These are phyloP conservation scores for Xanthoparmelia taractica DNA, from an alignment of 495 filamentous ascomycete genomes.

Conservation along the genomic window DNA sequence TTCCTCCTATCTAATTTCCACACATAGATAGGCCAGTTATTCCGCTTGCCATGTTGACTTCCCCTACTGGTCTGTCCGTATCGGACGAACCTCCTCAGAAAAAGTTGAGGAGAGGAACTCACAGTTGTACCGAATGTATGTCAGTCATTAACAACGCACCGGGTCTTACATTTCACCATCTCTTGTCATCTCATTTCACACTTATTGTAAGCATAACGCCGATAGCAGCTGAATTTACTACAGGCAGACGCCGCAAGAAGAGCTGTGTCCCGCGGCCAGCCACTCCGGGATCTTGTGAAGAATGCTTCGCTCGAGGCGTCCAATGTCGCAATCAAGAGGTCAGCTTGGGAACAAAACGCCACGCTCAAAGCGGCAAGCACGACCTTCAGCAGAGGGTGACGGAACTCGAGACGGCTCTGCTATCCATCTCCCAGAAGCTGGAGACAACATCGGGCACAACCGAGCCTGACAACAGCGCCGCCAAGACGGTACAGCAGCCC, in stretches of 20 bases:
- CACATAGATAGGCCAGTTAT: not conserved
- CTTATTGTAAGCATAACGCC: not conserved
- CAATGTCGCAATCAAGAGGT: slow-evolving; percentile 34
- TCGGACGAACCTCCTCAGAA: slow-evolving; percentile 29
- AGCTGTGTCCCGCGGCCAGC: slow-evolving; percentile 33
- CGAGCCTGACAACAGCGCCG: not conserved
- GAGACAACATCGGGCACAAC: slow-evolving; percentile 17
- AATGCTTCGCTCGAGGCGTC: slow-evolving; percentile 33
- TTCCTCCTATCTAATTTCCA: not conserved
- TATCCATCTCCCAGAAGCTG: slow-evolving; percentile 28
- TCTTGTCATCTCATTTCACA: too few relatives aligned
- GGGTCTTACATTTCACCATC: not conserved
- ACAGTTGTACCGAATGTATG: slow-evolving; percentile 51
- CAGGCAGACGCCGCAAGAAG: slow-evolving; percentile 39
- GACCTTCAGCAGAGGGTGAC: slow-evolving; percentile 35
- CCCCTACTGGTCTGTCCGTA: slow-evolving; percentile 31
- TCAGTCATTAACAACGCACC: not conserved
- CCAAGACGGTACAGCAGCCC: not conserved
- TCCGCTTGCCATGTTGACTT: not conserved
- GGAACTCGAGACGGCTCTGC: slow-evolving; percentile 34
- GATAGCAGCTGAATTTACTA: not conserved
- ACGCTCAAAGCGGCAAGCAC: slow-evolving; percentile 26
- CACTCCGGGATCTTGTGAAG: slow-evolving; percentile 31
- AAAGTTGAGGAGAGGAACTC: slow-evolving; percentile 48
- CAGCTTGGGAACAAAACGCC: slow-evolving; percentile 13